Evolutionary conservation across 495 filamentous ascomycete genomes (phyloP), one percentile per base, ranked within the genome.

Genomic region (Evansstolkia leycettana): DNA sequence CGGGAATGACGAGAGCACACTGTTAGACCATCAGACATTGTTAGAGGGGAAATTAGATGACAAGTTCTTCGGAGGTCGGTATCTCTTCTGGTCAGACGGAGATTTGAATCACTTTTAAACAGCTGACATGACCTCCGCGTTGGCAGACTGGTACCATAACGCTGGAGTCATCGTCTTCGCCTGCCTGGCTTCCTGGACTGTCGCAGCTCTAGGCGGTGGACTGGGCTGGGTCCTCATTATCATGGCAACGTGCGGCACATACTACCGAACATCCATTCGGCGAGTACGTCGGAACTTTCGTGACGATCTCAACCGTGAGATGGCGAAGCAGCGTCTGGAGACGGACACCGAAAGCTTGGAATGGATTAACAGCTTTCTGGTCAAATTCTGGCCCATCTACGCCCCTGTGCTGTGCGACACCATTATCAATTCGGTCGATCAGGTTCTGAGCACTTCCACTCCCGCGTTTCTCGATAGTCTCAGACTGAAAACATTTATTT

Each of bases 351-450:
- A 99, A 59, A 89, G 79, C 46, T 60, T 99, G 25, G 90, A 99
- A 54, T 99, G 90, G 90, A 95, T 99, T 47, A 99, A 99, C 67
- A 92, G 87, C 55, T 96, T 96, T 62, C 44, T 96, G 43, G 78
- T 90, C 55, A 99, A 96, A 55, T 96, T 99, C 62, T 99, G 90
- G 90, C 90, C 90, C 14, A 99, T 99, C 47, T 96, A 90, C 53
- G 82, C 85, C 29, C 90, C 90, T 1, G 84, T 95, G 15, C 74
- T 99, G 8, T 87, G 86, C 31, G 75, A 89, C 36, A 90, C 85
- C 9, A 77, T 99, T 45, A 87, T 95, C 62, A 80, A 72, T 52
- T 84, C 85, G 0, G 90, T 95, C 33, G 90, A 99, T 48, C 87
- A 94, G 60, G 86, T 99, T 29, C 67, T 99, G 15, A 94, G 87